These are phyloP conservation scores for Mycogone perniciosa DNA, from an alignment of 2,329 filamentous ascomycete genomes.

Conservation along the genomic window DNA sequence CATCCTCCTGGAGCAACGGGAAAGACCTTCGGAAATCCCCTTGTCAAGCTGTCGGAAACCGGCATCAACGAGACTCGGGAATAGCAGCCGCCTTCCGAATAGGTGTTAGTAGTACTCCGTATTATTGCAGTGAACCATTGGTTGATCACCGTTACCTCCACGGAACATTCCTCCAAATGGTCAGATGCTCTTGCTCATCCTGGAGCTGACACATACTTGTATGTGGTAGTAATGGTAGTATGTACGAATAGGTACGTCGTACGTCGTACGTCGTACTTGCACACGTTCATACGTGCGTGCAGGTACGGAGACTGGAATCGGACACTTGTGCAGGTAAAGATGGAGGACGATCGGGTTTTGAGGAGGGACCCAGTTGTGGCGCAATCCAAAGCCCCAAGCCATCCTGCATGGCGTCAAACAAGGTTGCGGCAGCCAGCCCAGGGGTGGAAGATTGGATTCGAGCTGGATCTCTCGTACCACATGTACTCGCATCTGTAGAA, in stretches of 20 bases:
- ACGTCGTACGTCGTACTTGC: neutral
- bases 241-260: too few relatives aligned
- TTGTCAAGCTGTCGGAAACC: too few relatives aligned
- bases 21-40: too few relatives aligned
- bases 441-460: slow-evolving; percentile 4
- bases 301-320: too few relatives aligned
- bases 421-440: slow-evolving; percentile 10
- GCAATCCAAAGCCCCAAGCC: slow-evolving; percentile 6
- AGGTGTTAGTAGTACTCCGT: too few relatives aligned
- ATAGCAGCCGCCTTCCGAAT: too few relatives aligned
- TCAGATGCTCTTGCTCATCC: neutral
- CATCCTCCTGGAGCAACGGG: too few relatives aligned
- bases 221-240: too few relatives aligned
- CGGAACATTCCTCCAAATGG: neutral
- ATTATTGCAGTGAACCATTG: too few relatives aligned
- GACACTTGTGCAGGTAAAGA: neutral
- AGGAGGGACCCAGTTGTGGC: slow-evolving; percentile 10
- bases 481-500: neutral
- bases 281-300: neutral
- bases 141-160: neutral
- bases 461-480: neutral
- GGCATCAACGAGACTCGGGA: too few relatives aligned
- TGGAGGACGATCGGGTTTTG: slow-evolving; percentile 5
- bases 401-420: slow-evolving; percentile 18
- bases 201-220: too few relatives aligned